Evolutionary conservation across 441 rosid genomes (phyloP).

Genomic region (Populus hybrid): DNA sequence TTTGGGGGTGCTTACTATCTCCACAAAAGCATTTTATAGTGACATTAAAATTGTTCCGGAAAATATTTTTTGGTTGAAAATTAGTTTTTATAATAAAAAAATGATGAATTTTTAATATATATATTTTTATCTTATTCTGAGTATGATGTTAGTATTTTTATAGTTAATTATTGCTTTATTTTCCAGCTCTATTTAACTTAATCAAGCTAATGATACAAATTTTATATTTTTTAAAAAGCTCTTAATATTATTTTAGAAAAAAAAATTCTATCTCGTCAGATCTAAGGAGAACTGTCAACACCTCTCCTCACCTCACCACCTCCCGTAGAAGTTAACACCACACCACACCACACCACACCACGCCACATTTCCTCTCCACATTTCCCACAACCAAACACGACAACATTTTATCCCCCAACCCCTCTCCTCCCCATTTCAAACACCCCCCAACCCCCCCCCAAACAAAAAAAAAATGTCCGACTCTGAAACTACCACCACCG

Average conservation of each 20-base stretch:
- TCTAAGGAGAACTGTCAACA: background rate
- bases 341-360: background rate
- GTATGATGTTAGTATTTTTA: too few species aligned
- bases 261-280: background rate
- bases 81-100: rapidly evolving
- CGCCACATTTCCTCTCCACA: background rate
- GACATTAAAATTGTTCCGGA: rapidly evolving
- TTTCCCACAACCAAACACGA: background rate
- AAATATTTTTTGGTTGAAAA: too few species aligned
- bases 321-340: background rate
- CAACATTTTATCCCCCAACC: background rate
- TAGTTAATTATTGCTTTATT: too few species aligned
- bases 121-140: too few species aligned
- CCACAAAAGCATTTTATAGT: too few species aligned
- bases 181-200: too few species aligned
- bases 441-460: too few species aligned
- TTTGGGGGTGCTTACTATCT: too few species aligned
- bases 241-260: too few species aligned
- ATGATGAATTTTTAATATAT: too few species aligned
- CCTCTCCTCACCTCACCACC: background rate
- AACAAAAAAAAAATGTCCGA: conserved; percentile 26
- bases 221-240: too few species aligned
- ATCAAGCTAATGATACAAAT: too few species aligned
- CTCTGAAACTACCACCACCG: conserved; percentile 19
- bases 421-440: background rate